Conservation (phyloP, 164 flowering plant species). For the Piper betle region DNA sequence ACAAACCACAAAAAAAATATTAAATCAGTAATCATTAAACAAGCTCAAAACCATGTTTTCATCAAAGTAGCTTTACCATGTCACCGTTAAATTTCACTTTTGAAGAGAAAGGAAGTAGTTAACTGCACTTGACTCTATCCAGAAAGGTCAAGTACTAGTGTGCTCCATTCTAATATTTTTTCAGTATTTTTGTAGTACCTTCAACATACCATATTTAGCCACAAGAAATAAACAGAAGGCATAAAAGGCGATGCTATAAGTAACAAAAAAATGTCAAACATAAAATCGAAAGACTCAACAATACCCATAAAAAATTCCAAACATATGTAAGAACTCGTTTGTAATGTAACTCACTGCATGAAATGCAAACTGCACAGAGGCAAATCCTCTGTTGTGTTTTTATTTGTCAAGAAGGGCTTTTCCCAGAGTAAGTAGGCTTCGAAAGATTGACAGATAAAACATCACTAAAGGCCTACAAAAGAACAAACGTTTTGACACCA, state of each 20-base stretch:
- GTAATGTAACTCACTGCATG: conserved; percentile 25
- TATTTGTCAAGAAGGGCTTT: conserved; percentile 10
- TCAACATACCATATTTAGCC: too few relatives aligned
- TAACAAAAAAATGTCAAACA: too few relatives aligned
- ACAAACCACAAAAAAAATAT: conserved; percentile 3
- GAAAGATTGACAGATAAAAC: conserved; percentile 29
- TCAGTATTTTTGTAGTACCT: too few relatives aligned
- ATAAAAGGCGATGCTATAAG: too few relatives aligned
- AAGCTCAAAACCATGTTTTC: not conserved
- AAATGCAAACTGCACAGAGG: conserved; percentile 23
- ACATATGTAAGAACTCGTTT: not conserved
- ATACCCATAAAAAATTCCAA: too few relatives aligned
- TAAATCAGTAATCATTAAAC: not conserved
- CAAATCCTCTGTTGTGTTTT: conserved; percentile 35
- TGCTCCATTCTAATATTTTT: too few relatives aligned
- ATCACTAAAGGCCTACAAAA: conserved; percentile 25
- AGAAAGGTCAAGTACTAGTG: too few relatives aligned
- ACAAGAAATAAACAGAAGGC: too few relatives aligned
- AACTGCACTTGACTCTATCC: too few relatives aligned
- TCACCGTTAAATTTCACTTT: too few relatives aligned
- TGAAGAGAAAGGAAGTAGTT: too few relatives aligned
- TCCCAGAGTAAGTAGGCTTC: conserved; percentile 11
- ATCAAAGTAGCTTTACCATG: too few relatives aligned
- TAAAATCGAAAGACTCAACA: not conserved
- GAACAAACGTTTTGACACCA: not conserved